Evolutionary conservation across 768 basidiomycete species (phyloP).

Genomic region (Leccinellum albellum): DNA sequence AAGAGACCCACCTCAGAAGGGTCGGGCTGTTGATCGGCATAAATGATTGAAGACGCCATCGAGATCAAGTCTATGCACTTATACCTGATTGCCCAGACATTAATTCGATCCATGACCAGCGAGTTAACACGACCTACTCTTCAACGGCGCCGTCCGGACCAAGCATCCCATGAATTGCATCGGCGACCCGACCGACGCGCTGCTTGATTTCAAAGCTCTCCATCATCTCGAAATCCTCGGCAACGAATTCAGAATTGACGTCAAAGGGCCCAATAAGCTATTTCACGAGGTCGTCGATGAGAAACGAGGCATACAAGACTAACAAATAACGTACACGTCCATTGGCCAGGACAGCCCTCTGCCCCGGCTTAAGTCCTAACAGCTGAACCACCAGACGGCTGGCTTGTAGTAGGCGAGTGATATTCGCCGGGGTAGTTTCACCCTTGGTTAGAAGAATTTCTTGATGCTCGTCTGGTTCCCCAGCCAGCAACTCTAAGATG

Average conservation of each 20-base stretch:
- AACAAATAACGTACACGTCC: constrained; percentile 61
- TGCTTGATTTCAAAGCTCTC: constrained; percentile 71
- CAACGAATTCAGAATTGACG: constrained; percentile 47
- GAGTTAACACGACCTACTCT: constrained; percentile 33
- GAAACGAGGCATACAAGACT: background rate
- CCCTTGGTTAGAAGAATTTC: constrained; percentile 28
- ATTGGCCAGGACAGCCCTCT: constrained; percentile 69
- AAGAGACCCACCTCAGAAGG: constrained; percentile 71
- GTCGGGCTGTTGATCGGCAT: constrained; percentile 67
- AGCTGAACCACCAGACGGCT: constrained; percentile 50
- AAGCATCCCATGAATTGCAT: constrained; percentile 56
- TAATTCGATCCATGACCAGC: background rate
- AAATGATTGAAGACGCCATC: constrained; percentile 67
- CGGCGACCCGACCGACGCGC: constrained; percentile 64
- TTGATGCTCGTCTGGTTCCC: constrained; percentile 6
- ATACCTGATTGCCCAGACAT: constrained; percentile 35
- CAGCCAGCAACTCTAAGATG: constrained; percentile 13
- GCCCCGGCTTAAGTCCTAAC: constrained; percentile 56
- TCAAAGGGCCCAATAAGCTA: constrained; percentile 78
- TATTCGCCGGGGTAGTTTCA: constrained; percentile 27
- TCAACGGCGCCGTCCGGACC: constrained; percentile 38
- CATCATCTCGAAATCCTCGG: constrained; percentile 71
- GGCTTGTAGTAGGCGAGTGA: constrained; percentile 38
- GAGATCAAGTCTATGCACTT: constrained; percentile 58
- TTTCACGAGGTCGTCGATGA: constrained; percentile 2